Evolutionary conservation across 306 rosid genomes (phyloP).

Genomic region (Acacia melanoxylon): DNA sequence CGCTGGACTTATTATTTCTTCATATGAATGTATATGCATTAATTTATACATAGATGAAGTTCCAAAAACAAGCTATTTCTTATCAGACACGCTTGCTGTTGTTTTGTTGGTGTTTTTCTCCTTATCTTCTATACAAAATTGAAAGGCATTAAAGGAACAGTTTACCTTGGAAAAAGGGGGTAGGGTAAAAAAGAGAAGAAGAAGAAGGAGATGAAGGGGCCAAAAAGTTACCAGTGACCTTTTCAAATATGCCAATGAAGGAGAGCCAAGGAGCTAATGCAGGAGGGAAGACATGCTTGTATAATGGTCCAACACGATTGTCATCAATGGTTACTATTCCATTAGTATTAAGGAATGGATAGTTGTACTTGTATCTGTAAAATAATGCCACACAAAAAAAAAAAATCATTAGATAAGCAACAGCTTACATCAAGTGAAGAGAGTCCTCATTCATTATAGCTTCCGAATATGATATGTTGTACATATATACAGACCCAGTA

Average conservation of each 20-base stretch:
- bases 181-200: background rate
- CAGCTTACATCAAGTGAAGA: background rate
- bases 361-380: slow-evolving; percentile 39
- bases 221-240: slow-evolving; percentile 12
- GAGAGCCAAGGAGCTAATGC: slow-evolving; percentile 42
- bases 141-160: background rate
- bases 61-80: background rate
- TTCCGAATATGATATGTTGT: background rate
- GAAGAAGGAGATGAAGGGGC: no score
- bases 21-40: background rate
- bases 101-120: background rate
- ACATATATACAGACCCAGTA: slow-evolving; percentile 35
- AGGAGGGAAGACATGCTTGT: slow-evolving; percentile 51
- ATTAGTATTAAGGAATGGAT: slow-evolving; percentile 41
- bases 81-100: background rate
- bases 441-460: background rate
- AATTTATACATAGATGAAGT: background rate
- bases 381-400: background rate
- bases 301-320: slow-evolving; percentile 48
- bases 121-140: background rate
- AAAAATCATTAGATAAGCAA: background rate
- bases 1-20: background rate
- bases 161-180: background rate
- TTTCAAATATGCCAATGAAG: slow-evolving; percentile 35
- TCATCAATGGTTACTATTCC: slow-evolving; percentile 37